Evolutionary conservation across 2,329 filamentous ascomycete genomes (phyloP).

Genomic region (Mariannaea sp.): DNA sequence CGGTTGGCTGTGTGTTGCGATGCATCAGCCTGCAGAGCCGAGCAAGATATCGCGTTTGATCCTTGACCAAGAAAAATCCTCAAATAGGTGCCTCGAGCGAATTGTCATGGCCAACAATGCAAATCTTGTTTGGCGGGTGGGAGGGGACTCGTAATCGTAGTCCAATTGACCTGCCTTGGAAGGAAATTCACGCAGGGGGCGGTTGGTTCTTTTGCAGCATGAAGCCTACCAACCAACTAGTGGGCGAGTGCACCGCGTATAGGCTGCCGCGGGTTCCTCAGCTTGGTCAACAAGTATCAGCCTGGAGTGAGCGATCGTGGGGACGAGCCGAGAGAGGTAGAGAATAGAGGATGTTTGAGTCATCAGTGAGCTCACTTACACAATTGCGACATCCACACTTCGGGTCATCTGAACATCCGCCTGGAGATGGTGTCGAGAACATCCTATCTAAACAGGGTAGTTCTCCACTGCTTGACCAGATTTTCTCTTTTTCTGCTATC

Average conservation of each 20-base stretch:
- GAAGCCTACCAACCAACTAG: slow-evolving; percentile 1
- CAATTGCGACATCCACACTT: background rate
- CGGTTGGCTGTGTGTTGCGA: slow-evolving; percentile 19
- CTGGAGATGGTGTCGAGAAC: background rate
- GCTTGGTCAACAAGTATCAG: background rate
- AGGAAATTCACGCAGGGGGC: slow-evolving; percentile 2
- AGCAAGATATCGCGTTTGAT: too few species aligned
- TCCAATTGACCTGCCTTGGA: slow-evolving; percentile 6
- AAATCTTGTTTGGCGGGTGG: too few species aligned
- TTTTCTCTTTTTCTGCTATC: too few species aligned
- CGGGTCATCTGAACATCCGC: background rate
- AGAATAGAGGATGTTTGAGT: background rate
- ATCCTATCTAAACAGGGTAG: background rate
- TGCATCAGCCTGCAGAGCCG: too few species aligned
- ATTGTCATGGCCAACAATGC: too few species aligned
- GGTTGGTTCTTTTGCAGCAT: slow-evolving; percentile 9
- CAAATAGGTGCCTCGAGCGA: too few species aligned
- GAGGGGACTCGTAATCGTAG: background rate
- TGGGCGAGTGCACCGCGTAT: too few species aligned
- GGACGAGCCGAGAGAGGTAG: background rate
- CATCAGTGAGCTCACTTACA: background rate
- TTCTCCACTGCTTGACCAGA: too few species aligned
- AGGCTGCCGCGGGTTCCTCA: slow-evolving; percentile 8
- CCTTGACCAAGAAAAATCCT: too few species aligned
- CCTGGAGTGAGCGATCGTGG: background rate